Base-by-base conservation (phyloP, 164 flowering plant species). In the Magnolia officinalis region DNA sequence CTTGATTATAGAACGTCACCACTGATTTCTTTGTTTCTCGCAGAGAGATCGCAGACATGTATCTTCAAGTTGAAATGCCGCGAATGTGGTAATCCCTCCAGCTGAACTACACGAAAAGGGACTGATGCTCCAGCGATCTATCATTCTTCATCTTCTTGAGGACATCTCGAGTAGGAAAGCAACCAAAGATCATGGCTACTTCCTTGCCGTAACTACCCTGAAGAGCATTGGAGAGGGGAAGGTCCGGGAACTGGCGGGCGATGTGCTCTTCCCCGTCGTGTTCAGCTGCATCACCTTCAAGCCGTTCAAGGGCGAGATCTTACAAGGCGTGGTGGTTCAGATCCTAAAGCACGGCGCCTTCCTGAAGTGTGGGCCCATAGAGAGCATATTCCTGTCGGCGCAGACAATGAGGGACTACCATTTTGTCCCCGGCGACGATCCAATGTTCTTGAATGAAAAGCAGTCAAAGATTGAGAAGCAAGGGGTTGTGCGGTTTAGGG, bases 271-370 rank as follows among this genome's bases (percentile, higher is more conserved):
- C 78, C 95, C 96, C 29, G 91, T 91, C 0, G 82, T 78, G 2
- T 92, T 89, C 80, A 89, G 78, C 67, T 89, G 92, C 70, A 63
- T 90, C 63, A 85, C 92, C 45, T 92, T 91, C 87, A 90, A 88
- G 78, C 80, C 90, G 7, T 84, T 91, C 80, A 77, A 71, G 52
- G 98, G 93, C 50, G 98, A 94, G 81, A 72, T 92, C 8, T 31
- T 91, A 59, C 83, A 84, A 45, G 98, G 92, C 6, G 82, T 77
- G 9, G 93, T 88, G 1, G 84, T 86, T 87, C 85, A 74, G 76
- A 81, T 93, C 1, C 64, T 89, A 78, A 93, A 90, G 82, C 93
- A 85, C 49, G 97, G 97, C 3, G 91, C 89, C 9, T 85, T 95
- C 80, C 45, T 92, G 78, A 86, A 80, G 67, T 88, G 90, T 74